Evolutionary conservation across 768 basidiomycete genomes (phyloP), one percentile per base, ranked within the genome.

Genomic region (Termitomyces sp.): DNA sequence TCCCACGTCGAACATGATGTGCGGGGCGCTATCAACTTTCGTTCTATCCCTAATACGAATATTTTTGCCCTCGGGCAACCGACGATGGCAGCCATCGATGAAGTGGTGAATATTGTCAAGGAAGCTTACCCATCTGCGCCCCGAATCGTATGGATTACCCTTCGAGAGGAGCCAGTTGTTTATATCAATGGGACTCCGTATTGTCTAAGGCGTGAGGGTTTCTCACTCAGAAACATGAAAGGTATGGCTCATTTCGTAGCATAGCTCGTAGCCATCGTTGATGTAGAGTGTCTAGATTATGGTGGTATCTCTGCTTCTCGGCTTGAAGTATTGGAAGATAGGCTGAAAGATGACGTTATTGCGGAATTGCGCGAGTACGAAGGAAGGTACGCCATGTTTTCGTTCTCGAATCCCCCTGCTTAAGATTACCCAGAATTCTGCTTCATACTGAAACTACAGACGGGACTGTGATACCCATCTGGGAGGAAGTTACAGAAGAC

Each of bases 61-160:
- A 88, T 98, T 34, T 99, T 93, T 63, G 95, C 94, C 0, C 84
- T 97, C 31, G 95, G 94, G 0, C 97, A 98, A 70, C 97, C 97
- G 2, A 93, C 92, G 0, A 73, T 87, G 51, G 90, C 91, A 58
- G 96, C 94, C 3, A 87, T 99, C 42, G 83, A 89, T 46, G 84
- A 87, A 57, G 93, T 96, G 4, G 81, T 95, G 13, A 69, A 74
- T 5, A 76, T 83, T 22, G 81, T 96, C 57, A 85, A 82, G 58
- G 70, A 74, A 27, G 76, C 80, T 0, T 82, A 91, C 66, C 86
- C 89, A 1, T 70, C 74, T 24, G 78, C 87, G 1, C 78, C 79
- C 13, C 80, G 81, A 47, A 80, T 96, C 15, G 78, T 92, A 20
- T 98, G 96, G 97, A 83, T 98, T 54, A 93, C 93, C 16, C 74